These are phyloP conservation scores for Evernia prunastri DNA, from an alignment of 495 filamentous ascomycete species.

Conservation along the genomic window DNA sequence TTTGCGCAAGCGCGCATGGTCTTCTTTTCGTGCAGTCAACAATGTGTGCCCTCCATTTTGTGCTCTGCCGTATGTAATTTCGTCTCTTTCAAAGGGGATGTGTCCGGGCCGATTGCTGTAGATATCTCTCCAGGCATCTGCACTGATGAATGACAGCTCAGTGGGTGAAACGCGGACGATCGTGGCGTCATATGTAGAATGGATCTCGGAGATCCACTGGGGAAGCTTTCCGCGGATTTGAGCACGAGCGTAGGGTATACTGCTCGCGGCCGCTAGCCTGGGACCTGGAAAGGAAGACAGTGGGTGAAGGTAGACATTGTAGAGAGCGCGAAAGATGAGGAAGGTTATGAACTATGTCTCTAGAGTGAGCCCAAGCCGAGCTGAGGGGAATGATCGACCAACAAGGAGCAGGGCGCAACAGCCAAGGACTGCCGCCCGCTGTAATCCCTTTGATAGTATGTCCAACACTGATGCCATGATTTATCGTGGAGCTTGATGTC, in stretches of 20 bases:
- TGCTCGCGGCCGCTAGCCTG: conserved; percentile 26
- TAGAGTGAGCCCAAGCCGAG: background rate
- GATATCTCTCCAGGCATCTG: conserved; percentile 53
- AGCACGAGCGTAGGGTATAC: conserved; percentile 33
- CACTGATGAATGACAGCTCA: conserved; percentile 50
- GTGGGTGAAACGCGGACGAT: conserved; percentile 52
- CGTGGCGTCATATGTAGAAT: conserved; percentile 19
- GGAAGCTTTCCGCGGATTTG: conserved; percentile 17
- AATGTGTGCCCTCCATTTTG: conserved; percentile 20
- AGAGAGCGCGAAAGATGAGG: conserved; percentile 19
- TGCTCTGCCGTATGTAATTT: conserved; percentile 5
- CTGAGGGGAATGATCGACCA: too few relatives aligned
- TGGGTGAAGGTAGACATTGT: conserved; percentile 34
- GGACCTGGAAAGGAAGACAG: conserved; percentile 32
- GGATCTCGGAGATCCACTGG: conserved; percentile 19
- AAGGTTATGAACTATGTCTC: background rate
- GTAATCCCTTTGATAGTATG: too few relatives aligned
- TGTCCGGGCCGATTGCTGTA: conserved; percentile 41
- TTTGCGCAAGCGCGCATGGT: conserved; percentile 36
- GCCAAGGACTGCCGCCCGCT: too few relatives aligned
- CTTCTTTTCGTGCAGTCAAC: conserved; percentile 22
- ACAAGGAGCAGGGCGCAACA: too few relatives aligned
- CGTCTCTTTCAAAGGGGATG: conserved; percentile 35
- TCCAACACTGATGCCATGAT: too few relatives aligned
- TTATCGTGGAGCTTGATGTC: too few relatives aligned